phyloP scores from a whole-genome alignment of 164 flowering plant genomes.

The Protea cynaroides region DNA sequence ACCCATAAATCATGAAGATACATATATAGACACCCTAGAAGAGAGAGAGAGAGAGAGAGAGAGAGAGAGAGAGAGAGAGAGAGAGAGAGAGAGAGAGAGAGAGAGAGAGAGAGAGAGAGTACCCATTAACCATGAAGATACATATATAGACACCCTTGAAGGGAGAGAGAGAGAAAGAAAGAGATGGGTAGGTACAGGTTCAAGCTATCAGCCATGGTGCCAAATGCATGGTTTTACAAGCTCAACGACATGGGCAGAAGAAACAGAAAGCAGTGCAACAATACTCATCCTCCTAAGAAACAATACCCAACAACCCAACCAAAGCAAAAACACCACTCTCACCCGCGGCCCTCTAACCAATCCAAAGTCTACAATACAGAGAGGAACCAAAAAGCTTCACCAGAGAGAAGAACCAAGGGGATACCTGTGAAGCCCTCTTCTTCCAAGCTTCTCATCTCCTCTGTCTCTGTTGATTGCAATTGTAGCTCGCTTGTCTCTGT shows the following conservation, averaged over 20 bases:
- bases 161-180: constrained; percentile 1
- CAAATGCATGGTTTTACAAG: constrained; percentile 86
- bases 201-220: constrained; percentile 68
- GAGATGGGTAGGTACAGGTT: constrained; percentile 65
- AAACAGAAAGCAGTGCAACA: constrained; percentile 14
- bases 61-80: too few species aligned
- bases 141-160: too few species aligned
- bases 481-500: constrained; percentile 17
- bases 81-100: too few species aligned
- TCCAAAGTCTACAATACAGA: constrained; percentile 19
- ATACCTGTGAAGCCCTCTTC: constrained; percentile 26
- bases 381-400: constrained; percentile 17
- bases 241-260: constrained; percentile 50
- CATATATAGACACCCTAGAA: too few species aligned
- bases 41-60: too few species aligned
- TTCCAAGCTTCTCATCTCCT: constrained; percentile 20
- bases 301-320: constrained; percentile 16
- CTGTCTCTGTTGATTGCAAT: constrained; percentile 24
- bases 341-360: constrained; percentile 37
- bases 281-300: constrained; percentile 18
- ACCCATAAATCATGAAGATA: too few species aligned
- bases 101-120: too few species aligned
- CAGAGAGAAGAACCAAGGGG: constrained; percentile 20
- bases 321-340: constrained; percentile 17
- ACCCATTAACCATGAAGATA: too few species aligned